Conservation (phyloP, 2,329 filamentous ascomycete genomes). For the Coleophoma cylindrospora region DNA sequence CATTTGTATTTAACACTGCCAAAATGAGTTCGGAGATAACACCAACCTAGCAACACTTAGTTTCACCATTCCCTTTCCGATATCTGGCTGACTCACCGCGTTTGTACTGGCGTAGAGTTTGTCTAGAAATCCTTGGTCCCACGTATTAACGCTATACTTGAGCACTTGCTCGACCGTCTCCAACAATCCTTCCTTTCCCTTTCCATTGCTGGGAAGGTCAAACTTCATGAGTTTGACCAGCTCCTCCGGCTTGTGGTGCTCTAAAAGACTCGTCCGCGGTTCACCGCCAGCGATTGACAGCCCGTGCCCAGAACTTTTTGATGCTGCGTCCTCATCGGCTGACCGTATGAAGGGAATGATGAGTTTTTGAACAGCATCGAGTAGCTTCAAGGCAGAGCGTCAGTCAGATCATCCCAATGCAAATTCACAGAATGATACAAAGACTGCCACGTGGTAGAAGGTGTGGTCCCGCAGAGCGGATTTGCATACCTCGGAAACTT, state of each 20-base stretch:
- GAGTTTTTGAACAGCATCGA: slow-evolving; percentile 61
- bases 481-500: slow-evolving; percentile 39
- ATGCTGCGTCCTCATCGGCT: slow-evolving; percentile 60
- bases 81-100: slow-evolving; percentile 46
- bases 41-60: slow-evolving; percentile 51
- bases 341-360: slow-evolving; percentile 66
- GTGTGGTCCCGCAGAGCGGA: no score
- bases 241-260: slow-evolving; percentile 54
- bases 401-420: no score
- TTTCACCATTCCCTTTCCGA: background rate
- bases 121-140: slow-evolving; percentile 94
- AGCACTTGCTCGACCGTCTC: slow-evolving; percentile 67
- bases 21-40: slow-evolving; percentile 81
- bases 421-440: no score
- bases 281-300: slow-evolving; percentile 31
- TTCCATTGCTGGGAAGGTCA: slow-evolving; percentile 51
- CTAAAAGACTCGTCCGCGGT: slow-evolving; percentile 54
- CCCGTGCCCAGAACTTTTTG: slow-evolving; percentile 48
- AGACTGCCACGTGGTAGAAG: no score
- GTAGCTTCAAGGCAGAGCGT: slow-evolving; percentile 44
- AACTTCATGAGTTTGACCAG: slow-evolving; percentile 51
- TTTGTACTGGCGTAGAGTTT: slow-evolving; percentile 93
- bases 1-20: slow-evolving; percentile 85
- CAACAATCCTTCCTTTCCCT: slow-evolving; percentile 69
- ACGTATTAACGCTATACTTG: slow-evolving; percentile 92